Evolutionary conservation across 805 yeast species (phyloP).

Genomic region (Schwanniomyces polymorphus): DNA sequence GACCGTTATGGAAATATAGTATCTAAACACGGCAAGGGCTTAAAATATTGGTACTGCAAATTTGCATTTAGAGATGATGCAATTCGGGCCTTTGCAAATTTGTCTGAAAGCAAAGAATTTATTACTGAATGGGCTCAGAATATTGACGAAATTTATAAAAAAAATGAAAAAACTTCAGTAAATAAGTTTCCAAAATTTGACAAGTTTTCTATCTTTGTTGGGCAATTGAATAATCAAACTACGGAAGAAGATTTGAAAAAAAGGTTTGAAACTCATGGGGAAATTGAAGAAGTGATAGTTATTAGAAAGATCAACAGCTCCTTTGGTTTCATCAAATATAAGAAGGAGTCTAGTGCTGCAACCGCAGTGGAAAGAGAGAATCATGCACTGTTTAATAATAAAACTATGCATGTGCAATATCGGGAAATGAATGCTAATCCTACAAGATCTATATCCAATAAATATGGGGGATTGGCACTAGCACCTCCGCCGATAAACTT

Average conservation of each 20-base stretch:
- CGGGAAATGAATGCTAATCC: slow-evolving; percentile 48
- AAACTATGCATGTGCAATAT: slow-evolving; percentile 83
- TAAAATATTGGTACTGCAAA: slow-evolving; percentile 69
- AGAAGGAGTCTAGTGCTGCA: slow-evolving; percentile 72
- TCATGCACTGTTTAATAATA: slow-evolving; percentile 70
- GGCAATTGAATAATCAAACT: slow-evolving; percentile 60
- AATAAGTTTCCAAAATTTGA: slow-evolving; percentile 41
- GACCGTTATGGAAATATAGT: slow-evolving; percentile 31
- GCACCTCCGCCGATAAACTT: slow-evolving; percentile 85
- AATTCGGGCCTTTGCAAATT: slow-evolving; percentile 74
- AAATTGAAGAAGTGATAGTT: slow-evolving; percentile 56
- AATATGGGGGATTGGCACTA: slow-evolving; percentile 38
- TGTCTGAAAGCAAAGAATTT: slow-evolving; percentile 55
- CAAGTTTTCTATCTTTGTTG: slow-evolving; percentile 73
- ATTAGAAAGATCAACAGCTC: slow-evolving; percentile 47
- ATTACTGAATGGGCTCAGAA: slow-evolving; percentile 86
- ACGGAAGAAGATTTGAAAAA: slow-evolving; percentile 54
- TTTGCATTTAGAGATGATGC: slow-evolving; percentile 87
- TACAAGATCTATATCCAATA: background rate
- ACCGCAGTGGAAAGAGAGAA: slow-evolving; percentile 85
- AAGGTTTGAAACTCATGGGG: slow-evolving; percentile 70
- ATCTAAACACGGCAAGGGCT: slow-evolving; percentile 13
- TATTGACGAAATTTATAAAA: slow-evolving; percentile 46
- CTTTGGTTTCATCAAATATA: slow-evolving; percentile 74
- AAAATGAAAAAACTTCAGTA: slow-evolving; percentile 3